phyloP scores from a whole-genome alignment of 2,329 filamentous ascomycete species.

The Nigrospora osmanthi region DNA sequence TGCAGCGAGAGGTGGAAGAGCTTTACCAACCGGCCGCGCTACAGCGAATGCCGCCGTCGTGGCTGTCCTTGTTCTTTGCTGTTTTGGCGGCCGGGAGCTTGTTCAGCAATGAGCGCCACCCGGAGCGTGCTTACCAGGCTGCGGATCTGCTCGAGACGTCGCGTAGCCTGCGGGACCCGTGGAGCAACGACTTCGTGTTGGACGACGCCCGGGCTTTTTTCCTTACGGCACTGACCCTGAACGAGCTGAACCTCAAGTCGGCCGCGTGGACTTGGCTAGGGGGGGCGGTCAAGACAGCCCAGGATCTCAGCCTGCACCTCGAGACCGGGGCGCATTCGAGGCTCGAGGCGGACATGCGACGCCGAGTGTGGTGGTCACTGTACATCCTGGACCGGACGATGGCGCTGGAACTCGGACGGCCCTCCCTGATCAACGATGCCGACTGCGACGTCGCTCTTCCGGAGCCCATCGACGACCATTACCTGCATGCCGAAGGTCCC shows the following conservation, averaged over 20 bases:
- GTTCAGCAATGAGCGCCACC: constrained; percentile 52
- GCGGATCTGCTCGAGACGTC: constrained; percentile 65
- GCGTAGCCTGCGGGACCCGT: constrained; percentile 65
- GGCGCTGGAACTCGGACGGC: constrained; percentile 72
- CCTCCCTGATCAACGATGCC: constrained; percentile 74
- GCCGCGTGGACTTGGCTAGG: constrained; percentile 83
- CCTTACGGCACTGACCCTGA: constrained; percentile 69
- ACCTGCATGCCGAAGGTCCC: constrained; percentile 53
- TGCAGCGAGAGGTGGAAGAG: constrained; percentile 66
- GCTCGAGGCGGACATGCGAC: constrained; percentile 78
- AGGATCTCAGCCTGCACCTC: constrained; percentile 74
- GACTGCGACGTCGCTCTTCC: constrained; percentile 84
- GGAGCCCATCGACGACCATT: constrained; percentile 72
- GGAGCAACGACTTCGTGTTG: constrained; percentile 69
- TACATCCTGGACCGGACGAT: constrained; percentile 82
- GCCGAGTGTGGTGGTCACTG: constrained; percentile 87
- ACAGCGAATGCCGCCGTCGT: constrained; percentile 55
- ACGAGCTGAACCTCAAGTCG: constrained; percentile 80
- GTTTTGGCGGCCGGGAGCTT: constrained; percentile 78
- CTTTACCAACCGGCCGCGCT: constrained; percentile 62
- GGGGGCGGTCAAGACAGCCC: constrained; percentile 68
- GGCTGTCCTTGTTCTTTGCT: constrained; percentile 74
- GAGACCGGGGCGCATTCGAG: constrained; percentile 67
- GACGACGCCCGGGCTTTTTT: constrained; percentile 68
- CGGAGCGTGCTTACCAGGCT: constrained; percentile 43